Evolutionary conservation across 2,329 filamentous ascomycete genomes (phyloP), one percentile per base, ranked within the genome.

Genomic region (Cyclaneusma minus): DNA sequence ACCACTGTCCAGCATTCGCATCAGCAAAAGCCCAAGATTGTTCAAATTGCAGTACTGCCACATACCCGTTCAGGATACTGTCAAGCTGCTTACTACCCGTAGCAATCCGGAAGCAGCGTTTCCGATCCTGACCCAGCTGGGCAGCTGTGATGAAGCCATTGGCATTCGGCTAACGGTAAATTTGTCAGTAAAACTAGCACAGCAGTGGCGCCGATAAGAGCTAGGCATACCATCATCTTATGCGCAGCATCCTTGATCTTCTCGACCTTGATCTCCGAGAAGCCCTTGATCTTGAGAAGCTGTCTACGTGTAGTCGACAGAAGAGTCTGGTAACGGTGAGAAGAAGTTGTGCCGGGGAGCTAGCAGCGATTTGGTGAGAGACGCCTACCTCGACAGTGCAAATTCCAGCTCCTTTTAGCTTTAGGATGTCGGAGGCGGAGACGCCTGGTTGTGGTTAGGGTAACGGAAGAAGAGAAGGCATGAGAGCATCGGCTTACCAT

Each of bases 51-150:
- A 9, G 18, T 16, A 17, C 9, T 11, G 33, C 16, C 6, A 34
- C 43, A 39, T 36, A 68, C 67, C 73, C 73, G 37, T 65, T 66
- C 4, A 79, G 58, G 31, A 74, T 69, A 10, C 61, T 49, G 44
- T 78, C 70, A 30, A 76, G 67, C 41, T 70, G 65, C 48, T 75
- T 75, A 48, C 70, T 77, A n/a, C 73, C 71, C 11, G 73, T 78
- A 13, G 68, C 73, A 28, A 79, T 69, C 35, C 62, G 66, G 35
- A 72, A 60, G 24, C 75, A 71, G 30, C 61, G 58, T 46, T 69
- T 74, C 20, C 73, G 64, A 35, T 68, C 57, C 28, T 73, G 63
- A 10, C 62, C 60, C 19, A 77, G 58, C 42, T 78, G 73, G 40
- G 68, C 63, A 22, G 68, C 69, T 21, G 72, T 78, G 35, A 74